Percentiles rank a stretch among this genome's conserved stretches.
phyloP scores from a whole-genome alignment of 345 rosid genomes.

The Noccaea caerulescens region DNA sequence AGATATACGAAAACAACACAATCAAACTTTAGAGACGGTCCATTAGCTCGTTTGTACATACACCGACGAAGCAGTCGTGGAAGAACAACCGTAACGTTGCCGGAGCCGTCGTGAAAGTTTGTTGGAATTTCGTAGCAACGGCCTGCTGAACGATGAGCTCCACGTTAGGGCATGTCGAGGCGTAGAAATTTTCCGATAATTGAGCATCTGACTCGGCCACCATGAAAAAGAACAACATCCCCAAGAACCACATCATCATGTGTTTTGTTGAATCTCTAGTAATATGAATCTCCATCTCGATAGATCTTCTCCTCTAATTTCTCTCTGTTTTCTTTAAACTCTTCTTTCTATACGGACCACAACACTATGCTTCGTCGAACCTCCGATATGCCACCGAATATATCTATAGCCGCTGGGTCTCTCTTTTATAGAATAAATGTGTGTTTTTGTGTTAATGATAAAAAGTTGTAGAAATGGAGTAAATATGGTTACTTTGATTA shows the following conservation, averaged over 20 bases:
- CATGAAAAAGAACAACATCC: conserved; percentile 37
- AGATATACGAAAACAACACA: neutral
- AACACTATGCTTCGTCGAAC: conserved; percentile 17
- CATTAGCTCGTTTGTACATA: conserved; percentile 20
- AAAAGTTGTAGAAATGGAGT: neutral
- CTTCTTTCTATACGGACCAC: conserved; percentile 12
- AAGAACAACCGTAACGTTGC: conserved; percentile 87
- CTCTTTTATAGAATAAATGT: conserved; percentile 1
- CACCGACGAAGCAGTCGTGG: conserved; percentile 90
- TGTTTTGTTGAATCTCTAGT: conserved; percentile 3
- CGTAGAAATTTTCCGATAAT: conserved; percentile 61
- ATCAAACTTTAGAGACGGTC: neutral
- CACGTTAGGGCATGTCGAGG: conserved; percentile 60
- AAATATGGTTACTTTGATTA: conserved; percentile 1
- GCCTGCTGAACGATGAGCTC: conserved; percentile 64
- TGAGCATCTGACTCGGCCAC: conserved; percentile 48
- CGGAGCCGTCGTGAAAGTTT: conserved; percentile 69
- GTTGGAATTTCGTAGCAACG: conserved; percentile 57
- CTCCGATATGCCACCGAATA: conserved; percentile 23
- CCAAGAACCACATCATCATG: conserved; percentile 28
- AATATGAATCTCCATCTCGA: neutral
- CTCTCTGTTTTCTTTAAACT: neutral
- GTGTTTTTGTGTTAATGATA: neutral
- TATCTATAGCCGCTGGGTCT: conserved; percentile 17
- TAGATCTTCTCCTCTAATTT: neutral